Percentiles rank a stretch among this genome's conserved stretches.
Evolutionary conservation across 2,329 filamentous ascomycete species (phyloP).

Genomic region (Venturia asperata): DNA sequence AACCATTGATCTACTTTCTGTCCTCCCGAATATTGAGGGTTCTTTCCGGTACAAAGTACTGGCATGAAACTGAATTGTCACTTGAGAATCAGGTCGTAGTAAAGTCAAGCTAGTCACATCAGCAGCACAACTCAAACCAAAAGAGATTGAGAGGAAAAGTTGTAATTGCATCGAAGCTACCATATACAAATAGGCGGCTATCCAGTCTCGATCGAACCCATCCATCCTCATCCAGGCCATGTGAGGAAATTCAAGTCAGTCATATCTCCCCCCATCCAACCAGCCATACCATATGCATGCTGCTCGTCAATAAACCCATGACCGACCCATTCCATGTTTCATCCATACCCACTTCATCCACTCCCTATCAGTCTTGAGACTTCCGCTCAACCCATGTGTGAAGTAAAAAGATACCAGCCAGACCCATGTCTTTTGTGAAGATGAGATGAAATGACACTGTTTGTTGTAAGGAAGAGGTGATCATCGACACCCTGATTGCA

Average conservation of each 20-base stretch:
- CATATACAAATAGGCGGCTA: constrained; percentile 8
- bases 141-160: background rate
- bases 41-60: too few species aligned
- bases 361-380: constrained; percentile 6
- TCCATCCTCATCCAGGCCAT: background rate
- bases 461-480: background rate
- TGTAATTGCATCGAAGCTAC: constrained; percentile 10
- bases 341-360: background rate
- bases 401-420: background rate
- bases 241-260: background rate
- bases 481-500: background rate
- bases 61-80: too few species aligned
- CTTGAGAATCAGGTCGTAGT: too few species aligned
- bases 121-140: background rate
- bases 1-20: too few species aligned
- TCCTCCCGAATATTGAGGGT: too few species aligned
- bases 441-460: constrained; percentile 1
- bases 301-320: background rate
- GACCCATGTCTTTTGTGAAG: constrained; percentile 14
- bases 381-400: background rate
- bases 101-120: too few species aligned
- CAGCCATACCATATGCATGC: background rate
- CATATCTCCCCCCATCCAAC: background rate
- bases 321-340: background rate
- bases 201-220: background rate